Base-by-base conservation (phyloP, 495 filamentous ascomycete genomes). In the Aspergillus ellipticus region DNA sequence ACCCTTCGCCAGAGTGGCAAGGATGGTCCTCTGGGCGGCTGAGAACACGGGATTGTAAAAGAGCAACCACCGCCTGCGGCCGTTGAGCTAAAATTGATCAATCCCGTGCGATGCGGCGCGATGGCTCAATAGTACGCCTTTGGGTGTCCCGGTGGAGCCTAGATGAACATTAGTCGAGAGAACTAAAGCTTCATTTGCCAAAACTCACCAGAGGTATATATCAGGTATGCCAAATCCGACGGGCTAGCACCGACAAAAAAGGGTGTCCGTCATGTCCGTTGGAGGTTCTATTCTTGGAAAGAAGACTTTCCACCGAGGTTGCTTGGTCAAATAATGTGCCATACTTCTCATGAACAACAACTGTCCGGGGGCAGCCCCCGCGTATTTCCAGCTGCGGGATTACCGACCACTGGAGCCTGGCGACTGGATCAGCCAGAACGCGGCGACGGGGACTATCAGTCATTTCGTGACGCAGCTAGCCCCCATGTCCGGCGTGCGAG, bases 1-100 rank as follows among this genome's bases (percentile, higher is more conserved):
- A 22, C 61, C 61, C 8, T 54, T 29, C 15, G 31, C 22, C 15
- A 64, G 29, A 19, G 61, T 60, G 1, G 58, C 33, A 19, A 49
- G 37, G 24, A 64, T 53, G 4, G 61, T 42, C 9, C 58, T 29
- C 28, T 64, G 61, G 9, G 58, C 58, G 6, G 61, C 61, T 21
- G 61, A 64, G 43, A 58, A 61, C 13, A 37, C 53, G 9, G 58
- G 61, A 35, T 64, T 64, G 39, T 60, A 57, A 42, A 63, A 65
- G 10, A 65, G 60, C 22, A 65, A 46, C 63, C 53, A 53, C n/a
- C 52, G 55, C 11, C 19, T 21, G 8, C 53, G 45, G 26, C 58
- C 47, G 31, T 26, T 50, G 11, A 59, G 20, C 2, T 37, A 8
- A 35, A 47, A 33, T 13, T 52, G 33, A 1, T 20, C 37, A 5